Base-by-base conservation (phyloP, 768 basidiomycete species). In the Lyophyllum decastes region DNA sequence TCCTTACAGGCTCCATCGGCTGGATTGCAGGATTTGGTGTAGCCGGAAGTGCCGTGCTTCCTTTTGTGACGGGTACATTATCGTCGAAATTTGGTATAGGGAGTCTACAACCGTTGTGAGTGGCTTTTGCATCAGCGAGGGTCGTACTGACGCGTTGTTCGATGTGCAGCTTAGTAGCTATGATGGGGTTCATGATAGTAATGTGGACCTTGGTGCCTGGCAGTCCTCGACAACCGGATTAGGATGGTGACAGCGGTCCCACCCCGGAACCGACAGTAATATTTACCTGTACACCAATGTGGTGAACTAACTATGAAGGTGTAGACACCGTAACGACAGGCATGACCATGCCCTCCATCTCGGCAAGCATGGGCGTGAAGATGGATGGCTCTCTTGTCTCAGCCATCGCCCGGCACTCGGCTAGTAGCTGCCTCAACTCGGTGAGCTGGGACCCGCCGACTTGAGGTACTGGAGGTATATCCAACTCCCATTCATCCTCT, bases 331-430 rank as follows among this genome's bases (percentile, higher is more conserved):
- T 19, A 4, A 27, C n/a, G 16, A 30, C 17, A 2, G 47, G 47
- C 47, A 48, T 16, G 6, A 26, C 35, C 40, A 49, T 11, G 43
- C 16, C 35, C 19, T 35, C 55, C 44, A 56, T 50, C 19, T 55
- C 61, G 11, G 46, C 21, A 25, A 66, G 59, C 60, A 64, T 63
- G 22, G 64, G 52, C 4, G 68, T 47, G 22, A 72, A 71, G 58
- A 80, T 63, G 1, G 73, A 68, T 45, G 80, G 79, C 44, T 79
- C 79, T 55, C 79, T 66, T 34, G 67, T 72, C 54, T 71, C 69
- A 16, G 72, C 76, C 81, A 83, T 86, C 57, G 73, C 75, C 41
- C 78, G 73, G 56, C 86, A 86, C 66, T 87, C 84, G 49, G 78
- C 78, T 57, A 88, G 61, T 43, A 90, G 63, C 55, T 80, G 76